Evolutionary conservation across 1,284 basidiomycete species (phyloP).

Genomic region (Heterobasidion irregulare): DNA sequence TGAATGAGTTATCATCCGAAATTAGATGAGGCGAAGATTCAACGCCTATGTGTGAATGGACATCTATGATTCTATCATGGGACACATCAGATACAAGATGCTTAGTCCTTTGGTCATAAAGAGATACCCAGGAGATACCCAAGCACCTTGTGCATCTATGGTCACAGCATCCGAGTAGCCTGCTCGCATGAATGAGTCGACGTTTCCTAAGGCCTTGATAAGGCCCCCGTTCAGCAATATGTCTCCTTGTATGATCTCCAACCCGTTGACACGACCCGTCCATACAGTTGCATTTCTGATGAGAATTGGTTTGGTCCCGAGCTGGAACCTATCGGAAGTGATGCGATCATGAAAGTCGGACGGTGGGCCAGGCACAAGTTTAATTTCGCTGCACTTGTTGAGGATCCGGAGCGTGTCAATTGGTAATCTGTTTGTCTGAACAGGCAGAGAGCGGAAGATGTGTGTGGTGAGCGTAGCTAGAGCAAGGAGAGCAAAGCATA

Average conservation of each 20-base stretch:
- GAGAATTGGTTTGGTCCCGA: conserved; percentile 36
- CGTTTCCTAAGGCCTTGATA: conserved; percentile 23
- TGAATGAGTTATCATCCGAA: conserved; percentile 25
- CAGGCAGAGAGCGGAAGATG: background rate
- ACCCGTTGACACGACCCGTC: conserved; percentile 32
- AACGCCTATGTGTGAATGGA: conserved; percentile 20
- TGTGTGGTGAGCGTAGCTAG: background rate
- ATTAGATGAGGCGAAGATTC: conserved; percentile 13
- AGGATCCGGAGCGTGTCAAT: background rate
- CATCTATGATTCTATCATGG: conserved; percentile 6
- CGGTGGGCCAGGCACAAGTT: conserved; percentile 26
- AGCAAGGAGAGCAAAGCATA: background rate
- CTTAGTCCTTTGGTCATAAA: no score
- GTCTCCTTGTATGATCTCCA: conserved; percentile 25
- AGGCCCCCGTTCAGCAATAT: conserved; percentile 28
- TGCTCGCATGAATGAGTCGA: conserved; percentile 5
- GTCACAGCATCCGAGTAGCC: conserved; percentile 12
- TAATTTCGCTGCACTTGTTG: conserved; percentile 16
- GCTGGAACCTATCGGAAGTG: conserved; percentile 42
- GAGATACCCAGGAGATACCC: conserved; percentile 29
- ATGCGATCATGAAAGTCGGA: conserved; percentile 30
- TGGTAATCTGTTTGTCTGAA: background rate
- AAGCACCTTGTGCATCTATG: conserved; percentile 24
- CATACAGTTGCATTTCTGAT: conserved; percentile 58
- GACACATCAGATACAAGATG: background rate